A percentile compares a stretch with the other conserved stretches of the same genome.
phyloP scores from a whole-genome alignment of 495 filamentous ascomycete genomes.

The Neurospora sp. region DNA sequence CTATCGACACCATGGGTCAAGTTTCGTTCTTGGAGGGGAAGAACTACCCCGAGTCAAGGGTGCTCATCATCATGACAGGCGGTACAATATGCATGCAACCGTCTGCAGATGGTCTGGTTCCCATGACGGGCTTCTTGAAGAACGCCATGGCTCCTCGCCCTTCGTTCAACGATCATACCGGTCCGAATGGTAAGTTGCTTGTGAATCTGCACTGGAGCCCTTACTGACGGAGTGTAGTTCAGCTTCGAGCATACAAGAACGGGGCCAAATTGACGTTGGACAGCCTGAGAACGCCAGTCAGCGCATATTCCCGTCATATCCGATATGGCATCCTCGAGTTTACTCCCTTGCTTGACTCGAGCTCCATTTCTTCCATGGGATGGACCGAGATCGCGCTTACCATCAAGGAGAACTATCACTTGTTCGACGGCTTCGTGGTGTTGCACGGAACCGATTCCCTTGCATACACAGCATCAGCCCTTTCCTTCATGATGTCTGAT shows the following conservation, averaged over 20 bases:
- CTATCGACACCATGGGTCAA: slow-evolving; percentile 15
- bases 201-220: not conserved
- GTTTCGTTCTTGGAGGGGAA: slow-evolving; percentile 16
- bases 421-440: slow-evolving; percentile 90
- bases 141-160: slow-evolving; percentile 74
- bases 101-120: slow-evolving; percentile 54
- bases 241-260: slow-evolving; percentile 31
- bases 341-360: slow-evolving; percentile 77
- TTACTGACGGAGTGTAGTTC: slow-evolving; percentile 14
- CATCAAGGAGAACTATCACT: slow-evolving; percentile 67
- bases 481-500: slow-evolving; percentile 91
- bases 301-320: slow-evolving; percentile 70
- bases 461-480: slow-evolving; percentile 82
- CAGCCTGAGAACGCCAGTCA: slow-evolving; percentile 71
- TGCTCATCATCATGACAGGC: slow-evolving; percentile 87
- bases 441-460: slow-evolving; percentile 95
- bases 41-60: slow-evolving; percentile 57
- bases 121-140: slow-evolving; percentile 73
- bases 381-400: slow-evolving; percentile 79
- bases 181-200: slow-evolving; percentile 9
- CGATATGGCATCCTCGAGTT: slow-evolving; percentile 86
- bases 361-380: slow-evolving; percentile 79
- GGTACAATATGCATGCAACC: slow-evolving; percentile 94
- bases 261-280: slow-evolving; percentile 28
- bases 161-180: slow-evolving; percentile 79